A percentile compares a stretch with the other conserved stretches of the same genome.
These are phyloP conservation scores for Hawksworthiomyces lignivorus DNA, from an alignment of 2,329 filamentous ascomycete species.

Conservation along the genomic window DNA sequence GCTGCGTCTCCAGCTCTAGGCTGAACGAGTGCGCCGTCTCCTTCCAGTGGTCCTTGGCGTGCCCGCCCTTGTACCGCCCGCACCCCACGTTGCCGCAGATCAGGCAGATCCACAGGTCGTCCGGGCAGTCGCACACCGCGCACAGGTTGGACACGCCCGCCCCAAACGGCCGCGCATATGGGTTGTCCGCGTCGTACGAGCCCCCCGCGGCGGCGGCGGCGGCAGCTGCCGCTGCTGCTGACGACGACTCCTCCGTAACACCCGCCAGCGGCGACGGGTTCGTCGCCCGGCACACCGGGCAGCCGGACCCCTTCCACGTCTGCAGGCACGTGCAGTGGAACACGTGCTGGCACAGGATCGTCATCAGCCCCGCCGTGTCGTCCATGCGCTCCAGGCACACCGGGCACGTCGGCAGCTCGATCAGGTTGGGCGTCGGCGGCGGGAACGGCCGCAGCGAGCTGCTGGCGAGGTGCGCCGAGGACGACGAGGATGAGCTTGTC, in stretches of 20 bases:
- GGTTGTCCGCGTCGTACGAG: constrained; percentile 39
- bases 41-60: constrained; percentile 91
- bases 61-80: constrained; percentile 86
- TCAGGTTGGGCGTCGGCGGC: constrained; percentile 67
- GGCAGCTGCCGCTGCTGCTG: not conserved
- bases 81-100: constrained; percentile 91
- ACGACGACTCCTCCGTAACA: constrained; percentile 5
- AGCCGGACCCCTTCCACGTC: constrained; percentile 91
- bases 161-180: constrained; percentile 48
- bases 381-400: constrained; percentile 98
- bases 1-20: constrained; percentile 85
- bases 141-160: constrained; percentile 62
- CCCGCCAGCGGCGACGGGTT: constrained; percentile 31
- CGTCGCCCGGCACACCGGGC: constrained; percentile 90
- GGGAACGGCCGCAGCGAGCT: constrained; percentile 56
- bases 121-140: constrained; percentile 67
- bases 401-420: constrained; percentile 91
- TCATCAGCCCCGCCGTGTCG: constrained; percentile 88
- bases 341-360: constrained; percentile 93
- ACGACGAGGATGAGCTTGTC: no score
- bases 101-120: constrained; percentile 90
- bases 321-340: constrained; percentile 95
- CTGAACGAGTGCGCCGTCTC: constrained; percentile 83
- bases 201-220: not conserved
- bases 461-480: constrained; percentile 12